These are phyloP conservation scores for Naganishia cerealis DNA, from an alignment of 1,284 basidiomycete species.

Conservation along the genomic window DNA sequence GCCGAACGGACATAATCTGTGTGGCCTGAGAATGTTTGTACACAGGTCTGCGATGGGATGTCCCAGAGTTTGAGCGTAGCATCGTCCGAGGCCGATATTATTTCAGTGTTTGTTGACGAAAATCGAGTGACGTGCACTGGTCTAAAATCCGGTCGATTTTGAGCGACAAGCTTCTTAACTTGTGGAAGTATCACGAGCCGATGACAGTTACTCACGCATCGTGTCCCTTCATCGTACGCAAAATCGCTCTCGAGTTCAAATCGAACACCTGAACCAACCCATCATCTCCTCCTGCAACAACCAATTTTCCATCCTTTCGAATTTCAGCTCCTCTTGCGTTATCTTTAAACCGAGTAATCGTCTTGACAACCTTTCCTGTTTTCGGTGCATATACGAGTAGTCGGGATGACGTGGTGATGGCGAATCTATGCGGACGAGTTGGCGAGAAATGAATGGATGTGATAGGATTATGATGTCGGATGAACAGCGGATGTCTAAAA, in stretches of 20 bases:
- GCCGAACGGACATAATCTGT: constrained; percentile 95
- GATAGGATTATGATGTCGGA: constrained; percentile 92
- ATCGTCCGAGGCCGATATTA: constrained; percentile 95
- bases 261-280: constrained; percentile 97
- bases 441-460: constrained; percentile 87
- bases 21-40: constrained; percentile 79
- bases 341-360: constrained; percentile 94
- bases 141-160: constrained; percentile 42
- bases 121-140: constrained; percentile 94
- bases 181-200: too few species aligned
- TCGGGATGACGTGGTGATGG: constrained; percentile 88
- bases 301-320: constrained; percentile 86
- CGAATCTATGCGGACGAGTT: constrained; percentile 83
- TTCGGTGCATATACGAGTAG: constrained; percentile 94
- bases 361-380: constrained; percentile 93
- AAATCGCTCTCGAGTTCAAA: constrained; percentile 86
- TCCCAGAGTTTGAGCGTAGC: constrained; percentile 93
- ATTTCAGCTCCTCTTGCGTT: constrained; percentile 85
- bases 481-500: constrained; percentile 56
- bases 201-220: constrained; percentile 63
- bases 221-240: constrained; percentile 87
- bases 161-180: background rate
- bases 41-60: constrained; percentile 79
- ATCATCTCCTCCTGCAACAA: constrained; percentile 92
- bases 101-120: constrained; percentile 75